Conservation (phyloP, 495 filamentous ascomycete genomes). For the Hypoxylon cercidicola region DNA sequence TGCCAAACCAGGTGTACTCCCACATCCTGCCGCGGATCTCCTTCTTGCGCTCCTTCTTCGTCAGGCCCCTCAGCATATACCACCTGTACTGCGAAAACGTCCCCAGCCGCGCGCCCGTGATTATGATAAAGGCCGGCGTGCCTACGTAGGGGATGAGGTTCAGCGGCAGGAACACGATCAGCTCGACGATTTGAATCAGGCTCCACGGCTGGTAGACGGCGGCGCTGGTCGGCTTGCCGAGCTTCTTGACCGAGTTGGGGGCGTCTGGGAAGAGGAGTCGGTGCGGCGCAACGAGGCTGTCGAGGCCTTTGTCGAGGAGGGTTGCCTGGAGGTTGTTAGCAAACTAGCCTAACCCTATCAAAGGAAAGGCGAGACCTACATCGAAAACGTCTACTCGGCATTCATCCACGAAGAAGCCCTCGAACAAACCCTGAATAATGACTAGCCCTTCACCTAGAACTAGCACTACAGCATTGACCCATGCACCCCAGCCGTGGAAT, state of each 20-base stretch:
- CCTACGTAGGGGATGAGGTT: conserved; percentile 91
- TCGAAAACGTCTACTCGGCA: conserved; percentile 93
- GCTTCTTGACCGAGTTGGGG: conserved; percentile 71
- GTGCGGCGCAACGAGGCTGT: conserved; percentile 72
- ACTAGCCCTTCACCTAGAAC: conserved; percentile 85
- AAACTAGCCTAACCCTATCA: too few relatives aligned
- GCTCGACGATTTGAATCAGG: conserved; percentile 78
- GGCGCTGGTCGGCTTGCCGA: conserved; percentile 76
- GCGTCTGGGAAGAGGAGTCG: conserved; percentile 72
- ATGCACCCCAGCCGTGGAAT: conserved; percentile 85
- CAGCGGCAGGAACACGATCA: conserved; percentile 81
- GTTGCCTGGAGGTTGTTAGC: conserved; percentile 48
- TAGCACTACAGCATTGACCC: conserved; percentile 77
- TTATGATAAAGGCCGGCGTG: conserved; percentile 77
- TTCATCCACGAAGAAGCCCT: conserved; percentile 83
- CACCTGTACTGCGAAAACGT: conserved; percentile 73
- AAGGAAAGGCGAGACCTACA: conserved; percentile 55
- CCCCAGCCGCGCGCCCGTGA: conserved; percentile 70
- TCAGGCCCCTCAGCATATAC: conserved; percentile 82
- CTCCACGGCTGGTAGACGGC: conserved; percentile 77
- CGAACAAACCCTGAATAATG: conserved; percentile 79
- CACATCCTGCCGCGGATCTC: conserved; percentile 75
- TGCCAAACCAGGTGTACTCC: conserved; percentile 70
- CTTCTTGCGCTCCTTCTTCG: conserved; percentile 67
- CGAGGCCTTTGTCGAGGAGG: conserved; percentile 61